phyloP scores from a whole-genome alignment of 345 rosid species.

The Eucalyptus caleyi region DNA sequence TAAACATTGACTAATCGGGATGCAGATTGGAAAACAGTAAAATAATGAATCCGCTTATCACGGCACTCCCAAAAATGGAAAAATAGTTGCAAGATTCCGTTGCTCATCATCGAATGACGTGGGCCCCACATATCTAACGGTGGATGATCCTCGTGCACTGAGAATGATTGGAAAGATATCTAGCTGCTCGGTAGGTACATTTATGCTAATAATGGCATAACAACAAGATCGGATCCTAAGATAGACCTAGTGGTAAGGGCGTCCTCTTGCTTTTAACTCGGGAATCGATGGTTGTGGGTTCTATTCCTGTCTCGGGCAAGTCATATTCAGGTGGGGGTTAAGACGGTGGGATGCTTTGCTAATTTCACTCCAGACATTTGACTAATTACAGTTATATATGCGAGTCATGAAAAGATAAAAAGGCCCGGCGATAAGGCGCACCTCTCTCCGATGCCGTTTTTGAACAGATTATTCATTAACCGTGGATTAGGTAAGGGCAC shows the following conservation, averaged over 20 bases:
- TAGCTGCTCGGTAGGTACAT: not conserved
- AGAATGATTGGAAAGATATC: not conserved
- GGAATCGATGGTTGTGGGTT: not conserved
- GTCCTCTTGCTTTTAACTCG: not conserved
- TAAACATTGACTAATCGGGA: not conserved
- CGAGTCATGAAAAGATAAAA: not conserved
- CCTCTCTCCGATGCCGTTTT: not conserved
- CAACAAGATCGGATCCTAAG: not conserved
- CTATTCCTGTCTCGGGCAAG: not conserved
- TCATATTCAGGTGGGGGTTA: not conserved
- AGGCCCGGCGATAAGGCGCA: not conserved
- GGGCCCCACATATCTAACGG: not conserved
- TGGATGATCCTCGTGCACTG: not conserved
- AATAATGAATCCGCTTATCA: not conserved
- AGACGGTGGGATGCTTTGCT: not conserved
- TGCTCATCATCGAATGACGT: not conserved
- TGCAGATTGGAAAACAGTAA: not conserved
- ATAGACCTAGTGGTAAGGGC: not conserved
- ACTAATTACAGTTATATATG: not conserved
- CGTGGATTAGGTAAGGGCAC: constrained; percentile 17
- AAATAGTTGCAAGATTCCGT: not conserved
- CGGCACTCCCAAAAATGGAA: not conserved
- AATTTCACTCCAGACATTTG: not conserved
- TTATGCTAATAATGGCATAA: not conserved
- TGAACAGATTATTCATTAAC: constrained; percentile 3